Evolutionary conservation across 768 basidiomycete genomes (phyloP), one percentile per base, ranked within the genome.

Genomic region (Polyporus arcularius): DNA sequence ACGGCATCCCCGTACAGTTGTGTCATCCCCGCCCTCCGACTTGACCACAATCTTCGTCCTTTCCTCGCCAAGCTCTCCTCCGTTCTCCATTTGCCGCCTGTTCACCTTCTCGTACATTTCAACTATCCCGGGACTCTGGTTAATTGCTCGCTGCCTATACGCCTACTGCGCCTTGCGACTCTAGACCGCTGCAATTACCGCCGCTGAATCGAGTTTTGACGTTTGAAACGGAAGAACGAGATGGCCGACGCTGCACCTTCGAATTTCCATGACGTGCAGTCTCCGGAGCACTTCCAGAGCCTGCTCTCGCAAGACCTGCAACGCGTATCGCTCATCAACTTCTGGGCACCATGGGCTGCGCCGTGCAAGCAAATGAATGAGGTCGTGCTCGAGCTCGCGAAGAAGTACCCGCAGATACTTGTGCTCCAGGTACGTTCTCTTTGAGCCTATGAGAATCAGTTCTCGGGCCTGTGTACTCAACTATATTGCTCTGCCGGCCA

Each of bases 261-360:
- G 21, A 86, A 85, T 66, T 69, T 81, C 61, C 61, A 78, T 68
- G 66, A 66, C 14, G 81, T 96, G 52, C 70, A 75, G 26, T 90
- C 90, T 4, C 73, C 92, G 1, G 75, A 82, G 1, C 83, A 92
- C 52, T 94, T 98, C 76, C 85, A 92, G 71, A 69, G 76, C 7
- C 74, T 92, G 9, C 85, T 98, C 49, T 87, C 86, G 0, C 69
- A 74, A 21, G 96, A 98, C 74, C 84, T 99, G 38, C 75, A 82
- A 18, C 80, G 91, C 21, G 82, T 96, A 26, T 95, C 95, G 4
- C 79, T 96, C 40, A 86, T 97, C 70, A 93, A 91, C 76, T 99
- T 98, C 73, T 96, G 94, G 90, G 92, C 96, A 45, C 79, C 85
- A 74, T 90, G 94, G 93, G 97, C 94, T 0, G 90, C 85, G 62